Evolutionary conservation across 306 rosid species (phyloP).

Genomic region (Cicer judaicum): DNA sequence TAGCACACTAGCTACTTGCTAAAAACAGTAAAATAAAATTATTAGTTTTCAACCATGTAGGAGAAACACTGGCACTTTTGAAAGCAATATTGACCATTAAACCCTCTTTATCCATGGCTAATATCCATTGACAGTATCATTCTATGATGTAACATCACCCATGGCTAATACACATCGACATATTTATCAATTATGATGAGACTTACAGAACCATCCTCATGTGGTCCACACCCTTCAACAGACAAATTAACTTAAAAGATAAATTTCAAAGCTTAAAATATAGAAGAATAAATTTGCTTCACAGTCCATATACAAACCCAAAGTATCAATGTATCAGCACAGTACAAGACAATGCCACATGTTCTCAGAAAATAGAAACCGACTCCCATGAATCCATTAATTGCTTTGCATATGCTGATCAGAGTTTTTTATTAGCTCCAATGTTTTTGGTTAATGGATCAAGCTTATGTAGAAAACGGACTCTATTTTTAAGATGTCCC

Average conservation of each 20-base stretch:
- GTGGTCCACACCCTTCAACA: not conserved
- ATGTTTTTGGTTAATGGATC: not conserved
- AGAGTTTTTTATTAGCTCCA: not conserved
- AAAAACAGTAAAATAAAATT: conserved; percentile 13
- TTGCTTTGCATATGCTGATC: conserved; percentile 5
- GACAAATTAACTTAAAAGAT: not conserved
- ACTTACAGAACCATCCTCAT: not conserved
- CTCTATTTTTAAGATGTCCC: not conserved
- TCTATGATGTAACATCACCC: not conserved
- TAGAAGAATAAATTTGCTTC: not conserved
- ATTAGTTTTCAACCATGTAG: not conserved
- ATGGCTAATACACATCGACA: not conserved
- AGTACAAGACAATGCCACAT: not conserved
- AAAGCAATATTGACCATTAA: not conserved
- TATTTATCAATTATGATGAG: not conserved
- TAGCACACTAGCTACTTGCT: not conserved
- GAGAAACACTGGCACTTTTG: not conserved
- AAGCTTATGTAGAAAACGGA: not conserved
- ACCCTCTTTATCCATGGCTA: not conserved
- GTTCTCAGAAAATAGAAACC: not conserved
- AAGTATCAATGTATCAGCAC: not conserved
- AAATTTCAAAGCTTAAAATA: not conserved
- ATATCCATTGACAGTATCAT: no score
- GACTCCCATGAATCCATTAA: not conserved
- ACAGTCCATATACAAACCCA: not conserved